Evolutionary conservation across 75 land plant species (phyloP).

Genomic region (Cupressus sempervirens): DNA sequence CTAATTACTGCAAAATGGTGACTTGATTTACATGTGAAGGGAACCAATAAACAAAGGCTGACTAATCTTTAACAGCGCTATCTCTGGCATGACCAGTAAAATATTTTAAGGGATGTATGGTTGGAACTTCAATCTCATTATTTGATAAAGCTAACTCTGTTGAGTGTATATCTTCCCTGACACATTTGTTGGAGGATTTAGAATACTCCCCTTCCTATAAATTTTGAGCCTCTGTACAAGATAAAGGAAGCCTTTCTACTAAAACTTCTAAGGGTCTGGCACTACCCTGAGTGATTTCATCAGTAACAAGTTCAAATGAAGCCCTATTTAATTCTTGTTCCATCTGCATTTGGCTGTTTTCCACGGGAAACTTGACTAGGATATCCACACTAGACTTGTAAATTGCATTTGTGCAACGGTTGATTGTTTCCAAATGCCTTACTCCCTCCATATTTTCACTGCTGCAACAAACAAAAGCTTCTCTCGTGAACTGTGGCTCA

Average conservation of each 20-base stretch:
- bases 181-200: background rate
- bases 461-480: conserved; percentile 40
- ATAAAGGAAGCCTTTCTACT: background rate
- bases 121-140: background rate
- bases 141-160: background rate
- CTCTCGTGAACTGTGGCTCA: conserved; percentile 45
- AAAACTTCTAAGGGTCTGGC: background rate
- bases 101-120: background rate
- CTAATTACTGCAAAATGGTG: background rate
- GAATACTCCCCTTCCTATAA: background rate
- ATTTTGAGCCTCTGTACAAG: background rate
- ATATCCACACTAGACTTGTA: background rate
- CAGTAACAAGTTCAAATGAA: background rate
- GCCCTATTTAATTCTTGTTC: background rate
- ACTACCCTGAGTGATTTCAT: conserved; percentile 6
- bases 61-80: background rate
- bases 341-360: background rate
- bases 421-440: conserved; percentile 32
- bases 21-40: background rate
- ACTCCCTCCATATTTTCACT: conserved; percentile 34
- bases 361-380: background rate
- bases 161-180: background rate
- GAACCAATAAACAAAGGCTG: background rate
- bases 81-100: background rate
- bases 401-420: conserved; percentile 9